Percentiles rank a stretch among this genome's conserved stretches.
Conservation (phyloP, 208 protist genomes). For the Blastocrithidia nonstop region DNA sequence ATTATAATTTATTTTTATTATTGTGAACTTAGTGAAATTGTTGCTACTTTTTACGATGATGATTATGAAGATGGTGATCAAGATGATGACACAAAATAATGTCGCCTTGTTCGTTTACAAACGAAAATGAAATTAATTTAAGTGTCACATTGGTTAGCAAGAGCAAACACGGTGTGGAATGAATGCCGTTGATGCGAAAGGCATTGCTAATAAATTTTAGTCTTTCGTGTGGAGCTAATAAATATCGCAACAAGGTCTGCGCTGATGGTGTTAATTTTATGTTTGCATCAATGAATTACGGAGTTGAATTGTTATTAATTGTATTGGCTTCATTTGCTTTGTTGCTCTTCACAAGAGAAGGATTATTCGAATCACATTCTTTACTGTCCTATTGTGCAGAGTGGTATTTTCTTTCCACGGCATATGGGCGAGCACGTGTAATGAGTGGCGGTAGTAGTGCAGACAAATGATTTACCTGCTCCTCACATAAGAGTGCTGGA, state of each 20-base stretch:
- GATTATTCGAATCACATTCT: no score
- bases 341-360: no score
- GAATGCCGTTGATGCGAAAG: slow-evolving; percentile 74
- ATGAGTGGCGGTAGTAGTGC: no score
- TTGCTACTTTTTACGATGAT: background rate
- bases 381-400: no score
- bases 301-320: background rate
- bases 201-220: slow-evolving; percentile 79
- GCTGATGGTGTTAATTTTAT: slow-evolving; percentile 38
- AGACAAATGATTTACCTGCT: no score
- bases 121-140: slow-evolving; percentile 56
- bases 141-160: slow-evolving; percentile 50
- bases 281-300: background rate
- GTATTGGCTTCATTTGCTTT: no score
- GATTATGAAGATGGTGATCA: background rate
- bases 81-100: slow-evolving; percentile 61
- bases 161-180: slow-evolving; percentile 71
- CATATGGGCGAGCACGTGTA: no score
- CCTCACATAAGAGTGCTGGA: no score
- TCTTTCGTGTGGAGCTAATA: slow-evolving; percentile 49
- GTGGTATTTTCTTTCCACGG: no score
- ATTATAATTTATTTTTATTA: no score
- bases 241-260: slow-evolving; percentile 44
- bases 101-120: slow-evolving; percentile 58
- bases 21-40: background rate